Percentiles rank a stretch among this genome's conserved stretches.
phyloP scores from a whole-genome alignment of 2,329 filamentous ascomycete species.

The Emericellopsis atlantica region DNA sequence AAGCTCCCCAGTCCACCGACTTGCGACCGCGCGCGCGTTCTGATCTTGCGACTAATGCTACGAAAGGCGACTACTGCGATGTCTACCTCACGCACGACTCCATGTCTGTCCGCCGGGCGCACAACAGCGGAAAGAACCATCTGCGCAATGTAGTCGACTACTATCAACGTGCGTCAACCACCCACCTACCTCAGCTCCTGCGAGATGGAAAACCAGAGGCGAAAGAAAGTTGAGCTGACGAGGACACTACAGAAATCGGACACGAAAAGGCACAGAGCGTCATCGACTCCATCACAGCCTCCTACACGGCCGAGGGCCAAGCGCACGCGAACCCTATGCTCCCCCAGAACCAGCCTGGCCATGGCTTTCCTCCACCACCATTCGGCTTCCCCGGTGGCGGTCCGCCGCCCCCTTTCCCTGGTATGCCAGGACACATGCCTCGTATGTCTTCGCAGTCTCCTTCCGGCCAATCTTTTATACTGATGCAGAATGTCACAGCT shows the following conservation, averaged over 20 bases:
- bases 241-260: conserved; percentile 60
- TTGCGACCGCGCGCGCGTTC: conserved; percentile 1
- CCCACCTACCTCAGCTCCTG: neutral
- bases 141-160: conserved; percentile 96
- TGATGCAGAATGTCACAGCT: conserved; percentile 27
- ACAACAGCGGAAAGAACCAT: conserved; percentile 94
- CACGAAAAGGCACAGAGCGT: conserved; percentile 98
- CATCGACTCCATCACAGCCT: conserved; percentile 94
- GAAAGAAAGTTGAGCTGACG: neutral
- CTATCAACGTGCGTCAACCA: conserved; percentile 63
- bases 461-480: neutral
- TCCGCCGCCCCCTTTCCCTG: conserved; percentile 46
- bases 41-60: neutral
- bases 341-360: conserved; percentile 51
- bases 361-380: conserved; percentile 35
- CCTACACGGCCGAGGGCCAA: conserved; percentile 90
- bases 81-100: conserved; percentile 99
- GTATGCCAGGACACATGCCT: conserved; percentile 29
- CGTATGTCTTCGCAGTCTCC: conserved; percentile 36
- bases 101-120: conserved; percentile 98
- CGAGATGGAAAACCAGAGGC: neutral
- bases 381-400: conserved; percentile 52
- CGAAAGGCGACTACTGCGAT: conserved; percentile 85
- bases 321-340: conserved; percentile 77
- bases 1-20: conserved; percentile 1